Evolutionary conservation across 2,329 filamentous ascomycete species (phyloP), one percentile per base, ranked within the genome.

Genomic region (Calonectria honghensis): DNA sequence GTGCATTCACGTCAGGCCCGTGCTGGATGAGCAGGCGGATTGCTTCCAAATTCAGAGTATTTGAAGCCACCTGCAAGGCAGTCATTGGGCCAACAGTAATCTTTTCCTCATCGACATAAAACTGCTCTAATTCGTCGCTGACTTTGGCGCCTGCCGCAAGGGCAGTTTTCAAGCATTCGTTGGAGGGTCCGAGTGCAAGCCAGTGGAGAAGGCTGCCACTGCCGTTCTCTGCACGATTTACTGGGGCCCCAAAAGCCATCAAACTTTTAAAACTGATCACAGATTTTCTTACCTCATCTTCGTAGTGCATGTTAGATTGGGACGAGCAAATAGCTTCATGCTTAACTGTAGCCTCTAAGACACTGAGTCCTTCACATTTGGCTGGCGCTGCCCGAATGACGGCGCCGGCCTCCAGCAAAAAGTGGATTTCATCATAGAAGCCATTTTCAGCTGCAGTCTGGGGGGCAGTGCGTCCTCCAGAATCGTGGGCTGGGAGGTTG

Each of bases 381-480:
- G 29, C 24, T 4, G 64, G 64, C 24, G 64, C 24, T 6, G 61
- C 64, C 14, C 41, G 18, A 4, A 54, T 67, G 29, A 54, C 48
- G 32, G 64, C 48, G 7, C 48, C 64, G 24, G 48, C 32, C 4
- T 67, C 48, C 2, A 67, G 32, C 18, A 67, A n/a, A 39, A 52
- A 67, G 4, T 67, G 16, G 11, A 54, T 18, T 11, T n/a, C 4
- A 1, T 54, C n/a, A 20, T 18, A 18, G 13, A 20, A 20, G 5
- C 48, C 48, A 20, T 29, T 10, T n/a, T 67, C 64, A 7, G 24
- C 64, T 13, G 64, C 64, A 31, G 48, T 50, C 24, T 67, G 48
- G 20, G 54, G 48, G 35, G 64, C 64, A n/a, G 64, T 67, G 32
- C 48, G 48, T 57, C 52, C 52, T 18, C 48, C 32, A 29, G 20